These are phyloP conservation scores for Macrophomina pseudophaseolina DNA, from an alignment of 2,329 filamentous ascomycete species.

Conservation along the genomic window DNA sequence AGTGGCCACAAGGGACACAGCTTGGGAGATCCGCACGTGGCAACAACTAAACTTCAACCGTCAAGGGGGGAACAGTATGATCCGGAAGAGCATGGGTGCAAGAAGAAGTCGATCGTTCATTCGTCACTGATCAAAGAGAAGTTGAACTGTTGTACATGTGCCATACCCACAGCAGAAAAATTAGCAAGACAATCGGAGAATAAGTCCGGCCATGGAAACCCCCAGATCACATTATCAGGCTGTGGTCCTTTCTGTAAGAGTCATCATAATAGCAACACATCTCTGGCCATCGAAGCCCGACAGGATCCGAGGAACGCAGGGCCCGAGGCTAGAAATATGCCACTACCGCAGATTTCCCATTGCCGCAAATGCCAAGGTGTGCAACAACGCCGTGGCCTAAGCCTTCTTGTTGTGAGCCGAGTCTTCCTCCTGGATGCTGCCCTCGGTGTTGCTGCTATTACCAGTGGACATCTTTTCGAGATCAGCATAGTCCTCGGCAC, in stretches of 20 bases:
- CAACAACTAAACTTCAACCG: too few relatives aligned
- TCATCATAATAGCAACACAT: constrained; percentile 11
- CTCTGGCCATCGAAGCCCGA: background rate
- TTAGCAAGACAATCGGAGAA: constrained; percentile 10
- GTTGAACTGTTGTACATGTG: constrained; percentile 19
- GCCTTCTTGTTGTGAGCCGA: constrained; percentile 19
- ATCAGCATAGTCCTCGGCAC: constrained; percentile 59
- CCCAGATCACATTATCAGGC: constrained; percentile 18
- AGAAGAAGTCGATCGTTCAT: constrained; percentile 9
- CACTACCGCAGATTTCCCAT: constrained; percentile 17
- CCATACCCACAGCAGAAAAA: background rate
- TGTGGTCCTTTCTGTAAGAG: constrained; percentile 27
- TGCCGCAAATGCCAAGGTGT: background rate
- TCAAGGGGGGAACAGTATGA: too few relatives aligned
- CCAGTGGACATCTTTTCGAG: constrained; percentile 57
- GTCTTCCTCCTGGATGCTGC: constrained; percentile 64
- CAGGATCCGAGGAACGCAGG: background rate
- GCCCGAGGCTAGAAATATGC: background rate
- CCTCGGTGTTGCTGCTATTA: constrained; percentile 58
- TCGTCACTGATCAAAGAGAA: constrained; percentile 22
- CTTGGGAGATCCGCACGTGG: too few relatives aligned
- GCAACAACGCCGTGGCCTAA: background rate
- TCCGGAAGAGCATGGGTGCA: background rate
- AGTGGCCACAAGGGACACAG: too few relatives aligned
- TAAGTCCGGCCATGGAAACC: constrained; percentile 7